Evolutionary conservation across 169 alveolate species (phyloP).

Genomic region (Cryptosporidium felis): DNA sequence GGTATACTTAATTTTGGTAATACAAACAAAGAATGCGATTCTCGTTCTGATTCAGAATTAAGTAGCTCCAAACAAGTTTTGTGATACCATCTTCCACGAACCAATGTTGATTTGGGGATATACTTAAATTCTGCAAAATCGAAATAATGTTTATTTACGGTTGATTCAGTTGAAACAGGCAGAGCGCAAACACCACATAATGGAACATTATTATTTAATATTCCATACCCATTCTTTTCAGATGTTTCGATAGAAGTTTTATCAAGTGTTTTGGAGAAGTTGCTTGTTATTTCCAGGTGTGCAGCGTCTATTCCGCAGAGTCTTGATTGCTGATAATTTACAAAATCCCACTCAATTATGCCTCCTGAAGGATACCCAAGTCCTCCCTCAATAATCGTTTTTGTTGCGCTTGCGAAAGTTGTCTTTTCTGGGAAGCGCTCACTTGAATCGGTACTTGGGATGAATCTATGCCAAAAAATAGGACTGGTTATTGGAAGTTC

Average conservation of each 20-base stretch:
- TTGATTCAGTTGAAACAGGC: constrained; percentile 68
- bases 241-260: neutral
- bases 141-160: constrained; percentile 15
- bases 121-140: constrained; percentile 15
- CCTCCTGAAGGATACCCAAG: constrained; percentile 17
- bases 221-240: neutral
- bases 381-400: constrained; percentile 20
- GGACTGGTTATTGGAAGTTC: constrained; percentile 49
- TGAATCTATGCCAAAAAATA: constrained; percentile 21
- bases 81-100: constrained; percentile 71
- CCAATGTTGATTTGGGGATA: constrained; percentile 16
- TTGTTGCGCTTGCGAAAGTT: constrained; percentile 29
- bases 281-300: neutral
- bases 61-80: constrained; percentile 35
- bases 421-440: neutral
- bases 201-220: neutral
- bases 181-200: constrained; percentile 63
- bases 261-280: neutral
- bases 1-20: constrained; percentile 36
- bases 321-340: constrained; percentile 55
- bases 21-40: constrained; percentile 40
- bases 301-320: constrained; percentile 67
- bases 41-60: constrained; percentile 54
- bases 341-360: constrained; percentile 38
- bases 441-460: neutral